Evolutionary conservation across 2,329 filamentous ascomycete species (phyloP), one percentile per base, ranked within the genome.

Genomic region (Penicillium sp.): DNA sequence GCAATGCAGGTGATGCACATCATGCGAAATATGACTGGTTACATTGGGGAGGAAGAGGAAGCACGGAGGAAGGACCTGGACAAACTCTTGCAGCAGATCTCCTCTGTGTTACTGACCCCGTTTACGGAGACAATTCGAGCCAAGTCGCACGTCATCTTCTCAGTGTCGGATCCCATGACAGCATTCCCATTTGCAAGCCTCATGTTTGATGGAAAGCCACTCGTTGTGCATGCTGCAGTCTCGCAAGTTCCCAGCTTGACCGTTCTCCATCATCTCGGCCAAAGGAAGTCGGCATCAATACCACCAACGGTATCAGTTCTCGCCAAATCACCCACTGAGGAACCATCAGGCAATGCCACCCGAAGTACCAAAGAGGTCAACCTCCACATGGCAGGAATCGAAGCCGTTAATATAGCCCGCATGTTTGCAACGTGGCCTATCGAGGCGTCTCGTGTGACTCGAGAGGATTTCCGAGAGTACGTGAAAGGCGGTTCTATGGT

Each of bases 381-480:
- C 43, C 60, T 70, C 2, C 64, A 67, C 31, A 69, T 69, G 67
- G 68, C 68, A 4, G 65, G 59, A 6, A 65, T 70, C 38, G 68
- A 70, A 53, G 67, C 68, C 22, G 63, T 70, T 42, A 69, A 64
- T 17, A 70, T 70, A 34, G 66, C 68, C 12, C 63, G 63, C 20
- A 58, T 63, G 48, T 70, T 70, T 41, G 61, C 60, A 8, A 69
- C 68, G 28, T 69, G 66, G 66, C 68, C 68, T 2, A 66, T 70
- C 25, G 67, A 70, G 55, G 68, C 67, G n/a, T 68, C 64, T 15
- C 43, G 53, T 2, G 52, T 70, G n/a, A 61, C 67, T 15, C 58
- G 67, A 28, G 57, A 62, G 6, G 59, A 63, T 11, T 70, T 70
- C 34, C 64, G 63, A 15, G 38, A 66, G 14, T 55, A 70, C 14